A percentile compares a stretch with the other conserved stretches of the same genome.
These are phyloP conservation scores for Nepenthes mirabilis DNA, from an alignment of 148 eudicot species.

Conservation along the genomic window DNA sequence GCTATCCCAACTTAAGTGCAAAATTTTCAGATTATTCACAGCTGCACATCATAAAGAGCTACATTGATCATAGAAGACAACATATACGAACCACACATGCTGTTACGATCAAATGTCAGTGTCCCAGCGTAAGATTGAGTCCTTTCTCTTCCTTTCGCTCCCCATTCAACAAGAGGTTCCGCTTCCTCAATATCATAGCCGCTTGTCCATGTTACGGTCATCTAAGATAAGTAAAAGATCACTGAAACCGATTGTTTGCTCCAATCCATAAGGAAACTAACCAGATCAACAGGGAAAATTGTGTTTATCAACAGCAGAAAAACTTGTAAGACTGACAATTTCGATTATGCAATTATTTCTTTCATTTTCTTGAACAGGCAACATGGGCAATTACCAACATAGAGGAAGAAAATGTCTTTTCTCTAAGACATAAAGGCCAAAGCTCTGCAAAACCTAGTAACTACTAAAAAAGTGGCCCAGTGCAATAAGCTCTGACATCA, in stretches of 20 bases:
- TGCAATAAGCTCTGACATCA: too few relatives aligned
- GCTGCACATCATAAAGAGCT: not conserved
- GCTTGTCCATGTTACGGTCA: constrained; percentile 88
- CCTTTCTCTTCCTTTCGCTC: constrained; percentile 31
- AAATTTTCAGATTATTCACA: not conserved
- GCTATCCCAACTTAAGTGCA: not conserved
- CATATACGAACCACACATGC: constrained; percentile 66
- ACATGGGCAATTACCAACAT: too few relatives aligned
- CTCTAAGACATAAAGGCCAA: too few relatives aligned
- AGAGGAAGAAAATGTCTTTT: too few relatives aligned
- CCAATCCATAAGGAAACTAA: not conserved
- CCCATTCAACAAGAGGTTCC: constrained; percentile 63
- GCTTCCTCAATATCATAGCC: constrained; percentile 63
- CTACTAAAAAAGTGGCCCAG: too few relatives aligned
- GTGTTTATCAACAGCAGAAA: not conserved
- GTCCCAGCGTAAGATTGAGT: constrained; percentile 55
- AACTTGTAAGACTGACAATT: too few relatives aligned
- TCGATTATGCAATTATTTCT: too few relatives aligned
- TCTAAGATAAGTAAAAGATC: constrained; percentile 19
- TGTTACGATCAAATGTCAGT: constrained; percentile 51
- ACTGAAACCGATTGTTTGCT: not conserved
- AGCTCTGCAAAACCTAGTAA: too few relatives aligned
- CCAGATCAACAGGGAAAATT: not conserved
- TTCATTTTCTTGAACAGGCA: too few relatives aligned
- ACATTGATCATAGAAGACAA: not conserved